Conservation (phyloP, 208 protist genomes). For the Trichomonas vaginalis region DNA sequence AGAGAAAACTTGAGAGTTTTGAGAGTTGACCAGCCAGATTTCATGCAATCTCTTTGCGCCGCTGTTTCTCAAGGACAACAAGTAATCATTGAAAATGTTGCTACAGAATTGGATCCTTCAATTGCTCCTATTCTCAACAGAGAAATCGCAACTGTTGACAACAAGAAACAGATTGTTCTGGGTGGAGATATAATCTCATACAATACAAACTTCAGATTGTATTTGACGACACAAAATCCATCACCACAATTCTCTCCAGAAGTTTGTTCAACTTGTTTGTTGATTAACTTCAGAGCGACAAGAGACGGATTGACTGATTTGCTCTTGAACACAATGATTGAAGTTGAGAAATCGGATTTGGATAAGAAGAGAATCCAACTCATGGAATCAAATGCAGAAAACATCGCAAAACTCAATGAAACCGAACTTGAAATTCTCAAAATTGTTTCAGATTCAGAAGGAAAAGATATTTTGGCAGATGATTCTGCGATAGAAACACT, state of each 20-base stretch:
- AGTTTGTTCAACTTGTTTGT: conserved; percentile 81
- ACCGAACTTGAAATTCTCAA: conserved; percentile 84
- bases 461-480: conserved; percentile 83
- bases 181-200: conserved; percentile 27
- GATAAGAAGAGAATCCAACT: conserved; percentile 75
- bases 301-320: conserved; percentile 87
- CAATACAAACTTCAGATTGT: conserved; percentile 76
- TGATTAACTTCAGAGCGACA: conserved; percentile 97
- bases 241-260: conserved; percentile 93
- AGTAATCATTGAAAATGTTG: conserved; percentile 75
- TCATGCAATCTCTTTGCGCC: conserved; percentile 48
- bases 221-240: conserved; percentile 85
- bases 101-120: conserved; percentile 80
- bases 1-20: conserved; percentile 68
- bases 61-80: conserved; percentile 42
- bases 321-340: conserved; percentile 84
- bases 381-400: conserved; percentile 82
- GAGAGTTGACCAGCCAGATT: conserved; percentile 58
- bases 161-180: conserved; percentile 9
- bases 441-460: conserved; percentile 60
- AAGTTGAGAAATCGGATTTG: conserved; percentile 81
- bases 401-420: conserved; percentile 85
- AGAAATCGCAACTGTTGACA: conserved; percentile 71
- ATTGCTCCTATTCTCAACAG: conserved; percentile 79
- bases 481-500: conserved; percentile 80